Evolutionary conservation across 2,329 filamentous ascomycete genomes (phyloP), one percentile per base, ranked within the genome.

Genomic region (Zopfia rhizophila): DNA sequence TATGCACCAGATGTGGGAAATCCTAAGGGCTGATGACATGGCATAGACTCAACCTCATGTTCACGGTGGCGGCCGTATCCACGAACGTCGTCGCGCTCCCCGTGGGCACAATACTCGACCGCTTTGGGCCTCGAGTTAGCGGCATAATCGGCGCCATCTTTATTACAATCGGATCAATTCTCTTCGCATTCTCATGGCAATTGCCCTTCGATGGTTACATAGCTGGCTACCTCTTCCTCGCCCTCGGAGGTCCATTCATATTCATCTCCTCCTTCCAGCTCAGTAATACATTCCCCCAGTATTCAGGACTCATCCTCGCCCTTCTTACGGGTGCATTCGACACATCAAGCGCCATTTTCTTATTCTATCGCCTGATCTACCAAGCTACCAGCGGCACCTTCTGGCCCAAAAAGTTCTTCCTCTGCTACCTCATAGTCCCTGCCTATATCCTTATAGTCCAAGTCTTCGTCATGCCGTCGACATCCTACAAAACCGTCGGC

Each of bases 61-160:
- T 96, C 77, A 95, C 91, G 5, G 82, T 91, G 28, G 91, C 91
- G 10, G 91, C 91, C 11, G 91, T 96, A 7, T 88, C 84, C 5
- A 95, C 91, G 27, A 96, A 96, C 62, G 88, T 96, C 10, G 90
- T 86, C 28, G 91, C 92, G 10, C 79, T 96, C 5, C 90, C 91
- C 2, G 85, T 96, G 8, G 92, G 92, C 32, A 89, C 90, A 3
- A 87, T 96, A 31, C 82, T 96, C 16, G 92, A 96, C 72, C 81
- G 85, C 51, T 92, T 84, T 63, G 92, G 92, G 1, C 92, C 92
- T 11, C 82, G 88, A 43, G 79, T 90, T 4, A 89, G 88, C 60
- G 88, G 89, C 3, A 77, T 91, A 16, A 80, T 88, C 45, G 91
- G 88, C 37, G 85, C 84, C 47, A 50, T 86, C 25, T 86, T 88